These are phyloP conservation scores for Exophiala sideris DNA, from an alignment of 2,329 filamentous ascomycete genomes.

Conservation along the genomic window DNA sequence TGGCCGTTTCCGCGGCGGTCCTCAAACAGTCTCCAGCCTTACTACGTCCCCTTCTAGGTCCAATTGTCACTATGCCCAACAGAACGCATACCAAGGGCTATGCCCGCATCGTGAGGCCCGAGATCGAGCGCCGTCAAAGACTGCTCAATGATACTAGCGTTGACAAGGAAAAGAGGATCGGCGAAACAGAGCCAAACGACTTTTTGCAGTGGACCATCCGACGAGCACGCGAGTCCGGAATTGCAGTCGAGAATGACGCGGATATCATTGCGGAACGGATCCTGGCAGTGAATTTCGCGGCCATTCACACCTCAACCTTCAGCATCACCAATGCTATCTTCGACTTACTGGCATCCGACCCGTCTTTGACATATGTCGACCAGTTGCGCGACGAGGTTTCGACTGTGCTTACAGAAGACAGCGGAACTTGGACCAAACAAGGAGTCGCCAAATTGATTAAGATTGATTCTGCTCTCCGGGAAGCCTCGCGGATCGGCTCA, in stretches of 20 bases:
- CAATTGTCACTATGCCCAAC: constrained; percentile 44
- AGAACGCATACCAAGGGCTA: constrained; percentile 48
- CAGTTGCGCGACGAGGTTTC: constrained; percentile 37
- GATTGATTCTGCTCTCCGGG: constrained; percentile 44
- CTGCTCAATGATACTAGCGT: constrained; percentile 45
- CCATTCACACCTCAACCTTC: constrained; percentile 34
- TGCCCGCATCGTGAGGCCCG: constrained; percentile 42
- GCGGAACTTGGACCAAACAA: constrained; percentile 36
- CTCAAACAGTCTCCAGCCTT: constrained; percentile 48
- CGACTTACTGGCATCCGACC: constrained; percentile 30
- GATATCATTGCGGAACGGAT: constrained; percentile 50
- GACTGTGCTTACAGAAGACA: constrained; percentile 27
- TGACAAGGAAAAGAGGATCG: constrained; percentile 41
- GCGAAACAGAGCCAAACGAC: constrained; percentile 49
- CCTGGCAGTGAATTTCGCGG: constrained; percentile 46
- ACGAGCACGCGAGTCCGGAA: constrained; percentile 47
- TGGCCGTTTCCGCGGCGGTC: constrained; percentile 46
- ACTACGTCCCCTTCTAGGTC: constrained; percentile 51
- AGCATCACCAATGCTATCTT: constrained; percentile 32
- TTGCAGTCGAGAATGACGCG: constrained; percentile 44
- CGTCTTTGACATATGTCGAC: constrained; percentile 25
- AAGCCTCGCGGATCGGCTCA: constrained; percentile 42
- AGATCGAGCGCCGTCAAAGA: constrained; percentile 50
- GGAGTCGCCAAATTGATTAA: constrained; percentile 37
- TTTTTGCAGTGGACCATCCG: constrained; percentile 58